Percentiles rank a stretch among this genome's conserved stretches.
These are phyloP conservation scores for Kokia cookei DNA, from an alignment of 441 rosid species.

Conservation along the genomic window DNA sequence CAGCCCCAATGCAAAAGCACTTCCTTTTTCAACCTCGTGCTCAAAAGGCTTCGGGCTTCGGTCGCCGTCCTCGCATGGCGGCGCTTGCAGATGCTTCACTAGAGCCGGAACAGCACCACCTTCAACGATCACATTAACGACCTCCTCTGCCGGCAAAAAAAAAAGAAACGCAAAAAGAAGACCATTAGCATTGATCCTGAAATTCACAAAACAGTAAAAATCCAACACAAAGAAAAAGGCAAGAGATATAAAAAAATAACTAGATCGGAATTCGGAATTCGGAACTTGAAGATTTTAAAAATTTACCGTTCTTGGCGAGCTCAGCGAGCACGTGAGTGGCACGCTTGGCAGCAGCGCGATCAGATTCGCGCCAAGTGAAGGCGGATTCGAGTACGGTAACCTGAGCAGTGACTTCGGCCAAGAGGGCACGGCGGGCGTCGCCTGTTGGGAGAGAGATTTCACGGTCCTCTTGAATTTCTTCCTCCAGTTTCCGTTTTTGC, in stretches of 20 bases:
- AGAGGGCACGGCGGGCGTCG: conserved; percentile 52
- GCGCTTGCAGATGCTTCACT: conserved; percentile 87
- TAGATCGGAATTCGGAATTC: conserved; percentile 18
- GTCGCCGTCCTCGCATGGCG: conserved; percentile 54
- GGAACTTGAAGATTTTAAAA: background rate
- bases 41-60: conserved; percentile 58
- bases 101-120: conserved; percentile 93
- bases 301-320: conserved; percentile 86
- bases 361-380: conserved; percentile 81
- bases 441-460: conserved; percentile 51
- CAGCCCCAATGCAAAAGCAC: conserved; percentile 95
- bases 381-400: conserved; percentile 59
- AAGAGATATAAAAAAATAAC: background rate
- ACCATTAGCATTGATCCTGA: background rate
- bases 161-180: background rate
- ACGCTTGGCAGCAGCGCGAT: conserved; percentile 93
- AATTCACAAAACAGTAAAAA: background rate
- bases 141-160: conserved; percentile 53
- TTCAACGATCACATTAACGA: conserved; percentile 89
- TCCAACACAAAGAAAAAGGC: background rate
- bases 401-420: conserved; percentile 64
- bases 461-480: conserved; percentile 46
- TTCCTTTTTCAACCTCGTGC: conserved; percentile 98
- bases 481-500: conserved; percentile 89
- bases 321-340: conserved; percentile 93